A percentile compares a stretch with the other conserved stretches of the same genome.
Evolutionary conservation across 2,329 filamentous ascomycete genomes (phyloP).

Genomic region (Xylaria sp.): DNA sequence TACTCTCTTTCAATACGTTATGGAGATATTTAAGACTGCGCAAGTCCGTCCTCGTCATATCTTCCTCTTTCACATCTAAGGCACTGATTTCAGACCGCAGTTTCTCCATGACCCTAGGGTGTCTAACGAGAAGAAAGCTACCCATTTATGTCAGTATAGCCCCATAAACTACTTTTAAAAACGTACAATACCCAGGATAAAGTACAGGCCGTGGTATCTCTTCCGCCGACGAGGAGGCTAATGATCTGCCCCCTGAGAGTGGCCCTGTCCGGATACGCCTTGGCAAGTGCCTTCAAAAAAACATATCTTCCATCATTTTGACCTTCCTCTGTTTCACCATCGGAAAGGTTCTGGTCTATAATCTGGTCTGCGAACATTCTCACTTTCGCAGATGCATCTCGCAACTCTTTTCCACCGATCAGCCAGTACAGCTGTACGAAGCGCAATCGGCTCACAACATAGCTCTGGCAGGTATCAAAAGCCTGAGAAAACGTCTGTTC

Average conservation of each 20-base stretch:
- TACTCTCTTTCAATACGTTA: conserved; percentile 45
- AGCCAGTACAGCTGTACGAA: conserved; percentile 42
- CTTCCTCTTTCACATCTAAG: conserved; percentile 33
- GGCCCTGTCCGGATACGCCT: conserved; percentile 38
- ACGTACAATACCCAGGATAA: conserved; percentile 46
- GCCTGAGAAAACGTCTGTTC: conserved; percentile 39
- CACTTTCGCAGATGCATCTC: conserved; percentile 40
- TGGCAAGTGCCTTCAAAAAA: conserved; percentile 41
- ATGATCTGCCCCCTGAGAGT: conserved; percentile 45
- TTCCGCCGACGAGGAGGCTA: conserved; percentile 45
- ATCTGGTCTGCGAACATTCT: conserved; percentile 43
- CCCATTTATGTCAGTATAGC: conserved; percentile 3
- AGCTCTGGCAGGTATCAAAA: conserved; percentile 42
- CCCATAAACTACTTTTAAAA: neutral
- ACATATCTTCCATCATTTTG: conserved; percentile 34
- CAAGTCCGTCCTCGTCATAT: conserved; percentile 38
- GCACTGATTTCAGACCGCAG: conserved; percentile 40
- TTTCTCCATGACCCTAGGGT: conserved; percentile 41
- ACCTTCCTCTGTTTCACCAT: conserved; percentile 23
- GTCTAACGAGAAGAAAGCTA: conserved; percentile 43
- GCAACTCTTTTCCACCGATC: conserved; percentile 35
- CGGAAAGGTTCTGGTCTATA: conserved; percentile 42
- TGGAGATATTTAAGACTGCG: conserved; percentile 41
- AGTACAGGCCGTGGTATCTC: conserved; percentile 45
- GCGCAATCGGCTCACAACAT: conserved; percentile 39